Evolutionary conservation across 2,329 filamentous ascomycete genomes (phyloP), one percentile per base, ranked within the genome.

Genomic region (Diaporthe eres): DNA sequence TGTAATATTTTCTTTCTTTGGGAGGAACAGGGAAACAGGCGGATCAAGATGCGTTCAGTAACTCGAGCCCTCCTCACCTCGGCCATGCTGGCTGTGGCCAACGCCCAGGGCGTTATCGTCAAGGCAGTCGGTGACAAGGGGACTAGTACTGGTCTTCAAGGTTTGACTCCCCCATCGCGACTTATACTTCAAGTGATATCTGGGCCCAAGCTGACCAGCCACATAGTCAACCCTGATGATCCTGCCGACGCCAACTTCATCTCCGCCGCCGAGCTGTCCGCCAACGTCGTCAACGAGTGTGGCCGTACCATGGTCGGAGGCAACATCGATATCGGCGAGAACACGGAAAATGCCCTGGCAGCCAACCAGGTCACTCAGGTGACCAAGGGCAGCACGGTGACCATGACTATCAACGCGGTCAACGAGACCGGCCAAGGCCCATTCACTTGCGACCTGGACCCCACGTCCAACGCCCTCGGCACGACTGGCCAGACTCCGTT

Each of bases 221-320:
- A 61, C 31, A 61, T 19, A 77, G 74, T 76, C 34, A 55, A 74
- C 60, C n/a, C 71, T 1, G 28, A 37, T 17, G 22, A 76, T 49
- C 34, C 71, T 17, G 65, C 63, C 51, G 91, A 93, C 74, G 86
- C 90, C 10, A 92, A 90, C 63, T 87, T 92, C 79, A 93, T 93
- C 82, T 86, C 87, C 61, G 87, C 90, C 72, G 87, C 87, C 12
- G 85, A 90, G 84, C 86, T 89, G 77, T 76, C 78, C 4, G 83
- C 84, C 73, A 89, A 89, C 78, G 81, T 87, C 4, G 89, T 90
- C 55, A 90, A 89, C 76, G 86, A 89, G 71, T 92, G 91, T 79
- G 91, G 91, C 63, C 87, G 91, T 76, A 93, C 91, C n/a, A 85
- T 92, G 80, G 80, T 89, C 51, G 80, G 84, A 74, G 91, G 91